These are phyloP conservation scores for Aspergillus ibericus DNA, from an alignment of 2,329 filamentous ascomycete species.

Conservation along the genomic window DNA sequence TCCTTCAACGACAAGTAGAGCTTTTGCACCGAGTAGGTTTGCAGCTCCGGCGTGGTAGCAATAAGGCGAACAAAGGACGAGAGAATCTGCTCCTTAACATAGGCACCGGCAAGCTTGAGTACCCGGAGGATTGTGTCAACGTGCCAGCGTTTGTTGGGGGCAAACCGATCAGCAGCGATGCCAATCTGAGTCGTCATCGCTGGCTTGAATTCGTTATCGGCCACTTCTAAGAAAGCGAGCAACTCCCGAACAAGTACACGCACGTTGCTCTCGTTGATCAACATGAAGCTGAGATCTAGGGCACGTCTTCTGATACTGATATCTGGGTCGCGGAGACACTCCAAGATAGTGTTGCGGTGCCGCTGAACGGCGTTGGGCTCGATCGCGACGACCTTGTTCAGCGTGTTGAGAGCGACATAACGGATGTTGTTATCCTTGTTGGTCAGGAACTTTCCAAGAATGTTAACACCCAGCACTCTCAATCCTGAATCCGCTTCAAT, in stretches of 20 bases:
- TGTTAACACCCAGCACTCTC: slow-evolving; percentile 93
- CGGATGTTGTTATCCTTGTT: slow-evolving; percentile 99
- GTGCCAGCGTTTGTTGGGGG: slow-evolving; percentile 97
- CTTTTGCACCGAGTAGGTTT: slow-evolving; percentile 96
- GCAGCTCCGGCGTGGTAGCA: slow-evolving; percentile 88
- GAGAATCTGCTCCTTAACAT: slow-evolving; percentile 95
- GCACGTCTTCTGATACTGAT: slow-evolving; percentile 95
- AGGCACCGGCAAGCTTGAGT: slow-evolving; percentile 89
- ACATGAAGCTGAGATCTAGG: slow-evolving; percentile 94
- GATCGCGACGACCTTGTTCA: slow-evolving; percentile 97
- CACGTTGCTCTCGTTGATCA: slow-evolving; percentile 97
- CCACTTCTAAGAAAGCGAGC: slow-evolving; percentile 91
- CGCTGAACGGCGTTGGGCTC: slow-evolving; percentile 97
- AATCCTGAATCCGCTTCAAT: slow-evolving; percentile 97
- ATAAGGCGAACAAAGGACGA: slow-evolving; percentile 96
- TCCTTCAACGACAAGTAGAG: slow-evolving; percentile 87
- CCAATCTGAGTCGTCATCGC: slow-evolving; percentile 98
- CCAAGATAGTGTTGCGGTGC: slow-evolving; percentile 94
- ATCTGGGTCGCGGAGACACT: slow-evolving; percentile 93
- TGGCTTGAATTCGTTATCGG: slow-evolving; percentile 97
- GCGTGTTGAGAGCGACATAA: slow-evolving; percentile 94
- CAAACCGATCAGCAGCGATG: slow-evolving; percentile 91
- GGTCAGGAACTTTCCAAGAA: slow-evolving; percentile 95
- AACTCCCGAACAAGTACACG: slow-evolving; percentile 90
- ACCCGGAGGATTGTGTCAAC: slow-evolving; percentile 97